Evolutionary conservation across 257 asterid genomes (phyloP), one percentile per base, ranked within the genome.

Genomic region (Lycium barbarum): DNA sequence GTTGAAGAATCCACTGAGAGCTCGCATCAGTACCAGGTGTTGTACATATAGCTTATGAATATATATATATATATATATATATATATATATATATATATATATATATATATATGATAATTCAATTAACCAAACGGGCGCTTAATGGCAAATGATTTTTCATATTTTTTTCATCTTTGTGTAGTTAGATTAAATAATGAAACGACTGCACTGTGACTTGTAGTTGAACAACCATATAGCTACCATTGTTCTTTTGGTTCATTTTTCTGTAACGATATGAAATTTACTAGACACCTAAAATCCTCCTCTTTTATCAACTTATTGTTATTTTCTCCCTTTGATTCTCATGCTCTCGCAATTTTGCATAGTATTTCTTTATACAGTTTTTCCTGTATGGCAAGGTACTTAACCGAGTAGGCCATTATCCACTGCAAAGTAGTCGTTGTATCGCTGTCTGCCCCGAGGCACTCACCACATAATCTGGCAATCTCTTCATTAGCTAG

Each of bases 341-440:
- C n/a, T 14, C 18, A 6, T 14, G 61, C 18, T 55, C 61, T 7
- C 40, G 13, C 18, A 49, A 86, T 83, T 73, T 55, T 73, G 22
- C 58, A 43, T 20, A 86, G 33, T 26, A 26, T 86, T 63, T 83
- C 86, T 22, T 76, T 83, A 45, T 61, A 86, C 6, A 86, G 80
- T 72, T 86, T 86, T 18, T 68, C 70, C 11, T 86, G 86, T 54
- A 86, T 55, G 26, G 35, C 18, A 70, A 81, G 86, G 11, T 83
- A 12, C 74, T 86, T 86, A 1, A 86, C 88, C 80, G 83, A 49
- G 58, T 87, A 84, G 36, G 85, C 89, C 89, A 87, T 87, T 8
- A 87, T 84, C 89, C 87, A 87, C 20, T 87, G 80, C 81, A 86
- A 68, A 1, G 87, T 80, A 0, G 87, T 81, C 0, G 89, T 80